These are phyloP conservation scores for Casuarina equisetifolia DNA, from an alignment of 306 rosid species.

Conservation along the genomic window DNA sequence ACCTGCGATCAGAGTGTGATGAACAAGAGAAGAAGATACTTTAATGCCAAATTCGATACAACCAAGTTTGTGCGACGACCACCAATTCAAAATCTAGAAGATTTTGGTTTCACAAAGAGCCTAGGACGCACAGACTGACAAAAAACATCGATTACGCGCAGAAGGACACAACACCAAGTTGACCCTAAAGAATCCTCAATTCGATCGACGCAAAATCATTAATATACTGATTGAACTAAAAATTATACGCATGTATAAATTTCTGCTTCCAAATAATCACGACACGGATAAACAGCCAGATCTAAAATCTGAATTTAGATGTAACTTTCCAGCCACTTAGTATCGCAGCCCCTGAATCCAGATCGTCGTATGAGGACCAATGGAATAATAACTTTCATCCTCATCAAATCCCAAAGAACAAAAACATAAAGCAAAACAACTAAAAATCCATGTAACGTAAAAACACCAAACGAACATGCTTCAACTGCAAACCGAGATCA, in stretches of 20 bases:
- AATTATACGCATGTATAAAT: neutral
- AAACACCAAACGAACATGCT: neutral
- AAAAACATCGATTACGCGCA: no score
- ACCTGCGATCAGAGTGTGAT: slow-evolving; percentile 39
- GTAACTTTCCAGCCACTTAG: neutral
- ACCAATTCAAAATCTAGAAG: no score
- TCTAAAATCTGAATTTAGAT: neutral
- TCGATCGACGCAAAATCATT: neutral
- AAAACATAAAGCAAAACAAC: neutral
- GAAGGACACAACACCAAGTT: neutral
- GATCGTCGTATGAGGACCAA: neutral
- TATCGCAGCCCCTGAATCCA: neutral
- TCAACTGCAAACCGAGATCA: neutral
- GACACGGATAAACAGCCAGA: no score
- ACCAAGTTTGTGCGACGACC: no score
- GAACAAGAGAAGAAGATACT: no score
- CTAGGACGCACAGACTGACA: no score
- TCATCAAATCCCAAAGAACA: neutral
- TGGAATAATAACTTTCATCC: neutral
- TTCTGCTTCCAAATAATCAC: neutral
- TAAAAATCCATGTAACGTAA: neutral
- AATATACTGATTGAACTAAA: no score
- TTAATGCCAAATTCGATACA: no score
- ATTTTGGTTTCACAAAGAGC: no score
- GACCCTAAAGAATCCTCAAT: neutral